Conservation (phyloP, 306 rosid species). For the Castanea crenata region DNA sequence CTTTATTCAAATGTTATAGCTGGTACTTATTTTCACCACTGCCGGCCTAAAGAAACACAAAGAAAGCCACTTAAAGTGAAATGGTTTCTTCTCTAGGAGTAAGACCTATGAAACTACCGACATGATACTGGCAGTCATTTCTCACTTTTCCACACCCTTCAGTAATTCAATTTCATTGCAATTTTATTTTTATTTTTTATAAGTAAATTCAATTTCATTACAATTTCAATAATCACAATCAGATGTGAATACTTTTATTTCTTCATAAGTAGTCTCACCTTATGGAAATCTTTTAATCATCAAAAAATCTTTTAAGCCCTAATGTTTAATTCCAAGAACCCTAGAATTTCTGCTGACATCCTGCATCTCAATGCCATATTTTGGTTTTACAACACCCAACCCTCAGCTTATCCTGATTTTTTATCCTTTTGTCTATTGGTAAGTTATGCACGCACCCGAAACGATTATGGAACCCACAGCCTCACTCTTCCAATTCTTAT, state of each 20-base stretch:
- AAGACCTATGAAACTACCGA: background rate
- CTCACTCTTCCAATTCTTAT: background rate
- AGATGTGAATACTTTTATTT: background rate
- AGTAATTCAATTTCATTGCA: background rate
- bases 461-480: no score
- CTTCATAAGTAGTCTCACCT: background rate
- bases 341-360: background rate
- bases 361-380: background rate
- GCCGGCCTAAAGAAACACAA: no score
- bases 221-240: background rate
- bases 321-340: background rate
- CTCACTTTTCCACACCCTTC: background rate
- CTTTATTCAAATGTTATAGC: no score
- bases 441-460: no score
- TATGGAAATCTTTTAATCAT: background rate
- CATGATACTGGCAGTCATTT: background rate
- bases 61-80: no score
- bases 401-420: no score
- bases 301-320: background rate
- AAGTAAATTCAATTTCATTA: background rate
- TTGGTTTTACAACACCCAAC: no score
- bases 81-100: background rate
- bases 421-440: no score
- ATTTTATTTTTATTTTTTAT: no score
- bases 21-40: no score